Conservation (phyloP, 2,329 filamentous ascomycete genomes). For the Fusarium longipes region DNA sequence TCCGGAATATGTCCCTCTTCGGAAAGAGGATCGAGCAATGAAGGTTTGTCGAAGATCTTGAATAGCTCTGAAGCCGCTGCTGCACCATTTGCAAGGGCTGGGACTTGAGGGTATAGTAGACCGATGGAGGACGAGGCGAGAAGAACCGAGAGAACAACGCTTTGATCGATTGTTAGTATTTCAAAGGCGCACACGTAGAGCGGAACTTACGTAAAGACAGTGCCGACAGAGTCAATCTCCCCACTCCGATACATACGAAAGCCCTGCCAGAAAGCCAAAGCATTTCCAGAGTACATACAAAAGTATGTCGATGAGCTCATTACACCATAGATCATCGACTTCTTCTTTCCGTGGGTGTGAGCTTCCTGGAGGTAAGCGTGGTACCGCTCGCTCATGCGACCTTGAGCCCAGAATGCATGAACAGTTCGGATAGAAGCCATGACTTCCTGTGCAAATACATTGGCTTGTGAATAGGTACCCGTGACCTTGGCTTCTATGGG, state of each 20-base stretch:
- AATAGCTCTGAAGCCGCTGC: slow-evolving; percentile 33
- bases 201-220: slow-evolving; percentile 52
- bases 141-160: slow-evolving; percentile 29
- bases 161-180: background rate
- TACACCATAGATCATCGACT: slow-evolving; percentile 51
- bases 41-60: slow-evolving; percentile 26
- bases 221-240: slow-evolving; percentile 52
- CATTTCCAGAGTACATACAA: slow-evolving; percentile 55
- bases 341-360: slow-evolving; percentile 51
- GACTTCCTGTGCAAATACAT: slow-evolving; percentile 50
- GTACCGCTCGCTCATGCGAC: slow-evolving; percentile 51
- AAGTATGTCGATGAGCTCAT: slow-evolving; percentile 53
- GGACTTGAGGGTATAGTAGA: slow-evolving; percentile 25
- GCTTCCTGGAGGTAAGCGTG: slow-evolving; percentile 51
- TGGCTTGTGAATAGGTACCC: slow-evolving; percentile 47
- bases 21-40: slow-evolving; percentile 23
- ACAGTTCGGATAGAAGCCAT: slow-evolving; percentile 54
- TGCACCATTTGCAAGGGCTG: slow-evolving; percentile 24
- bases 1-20: background rate
- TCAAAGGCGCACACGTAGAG: accelerated
- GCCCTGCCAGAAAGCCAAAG: slow-evolving; percentile 58
- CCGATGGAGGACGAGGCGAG: slow-evolving; percentile 26
- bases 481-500: slow-evolving; percentile 49
- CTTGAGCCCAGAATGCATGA: slow-evolving; percentile 57
- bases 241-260: slow-evolving; percentile 51